phyloP scores from a whole-genome alignment of 441 rosid genomes.

The Arabidopsis hybrid region DNA sequence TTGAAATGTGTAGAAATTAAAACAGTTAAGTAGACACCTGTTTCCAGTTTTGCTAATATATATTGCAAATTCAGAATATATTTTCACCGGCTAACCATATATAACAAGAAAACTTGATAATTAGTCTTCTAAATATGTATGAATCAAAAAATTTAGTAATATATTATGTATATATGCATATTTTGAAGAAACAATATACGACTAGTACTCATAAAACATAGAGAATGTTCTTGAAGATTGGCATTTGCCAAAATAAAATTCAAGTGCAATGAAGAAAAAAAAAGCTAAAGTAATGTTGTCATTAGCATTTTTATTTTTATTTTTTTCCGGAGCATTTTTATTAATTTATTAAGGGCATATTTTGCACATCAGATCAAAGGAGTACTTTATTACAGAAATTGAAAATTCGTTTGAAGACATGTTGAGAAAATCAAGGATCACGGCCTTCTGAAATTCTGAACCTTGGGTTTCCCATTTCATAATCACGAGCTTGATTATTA shows the following conservation, averaged over 20 bases:
- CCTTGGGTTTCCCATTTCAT: slow-evolving; percentile 33
- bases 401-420: slow-evolving; percentile 20
- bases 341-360: no score
- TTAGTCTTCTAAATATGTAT: not conserved
- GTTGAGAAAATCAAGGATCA: slow-evolving; percentile 40
- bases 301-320: no score
- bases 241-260: no score
- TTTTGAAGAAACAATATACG: no score
- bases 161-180: no score
- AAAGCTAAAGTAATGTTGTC: no score
- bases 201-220: no score
- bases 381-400: not conserved
- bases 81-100: not conserved
- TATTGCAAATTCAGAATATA: not conserved
- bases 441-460: slow-evolving; percentile 40
- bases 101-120: not conserved
- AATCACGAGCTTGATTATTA: slow-evolving; percentile 39
- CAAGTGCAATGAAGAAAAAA: no score
- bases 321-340: no score
- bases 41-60: not conserved
- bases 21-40: not conserved
- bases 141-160: no score
- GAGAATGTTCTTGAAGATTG: no score
- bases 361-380: no score
- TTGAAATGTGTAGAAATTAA: not conserved